phyloP scores from a whole-genome alignment of 257 asterid species.

The Orobanche coerulescens region DNA sequence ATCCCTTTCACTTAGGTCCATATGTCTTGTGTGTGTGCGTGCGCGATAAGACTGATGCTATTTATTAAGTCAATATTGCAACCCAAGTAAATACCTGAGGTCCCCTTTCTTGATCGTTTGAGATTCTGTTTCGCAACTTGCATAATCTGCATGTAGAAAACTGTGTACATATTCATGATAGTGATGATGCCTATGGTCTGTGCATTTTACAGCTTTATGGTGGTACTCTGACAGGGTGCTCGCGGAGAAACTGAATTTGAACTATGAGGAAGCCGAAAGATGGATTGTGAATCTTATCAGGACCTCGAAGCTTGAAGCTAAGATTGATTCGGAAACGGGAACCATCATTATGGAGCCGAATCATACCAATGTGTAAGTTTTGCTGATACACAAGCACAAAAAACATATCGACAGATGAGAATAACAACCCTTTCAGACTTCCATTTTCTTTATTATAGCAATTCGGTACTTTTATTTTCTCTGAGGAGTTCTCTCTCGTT shows the following conservation, averaged over 20 bases:
- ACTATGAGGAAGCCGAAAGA: conserved; percentile 83
- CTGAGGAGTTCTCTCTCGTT: background rate
- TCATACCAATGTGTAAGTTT: conserved; percentile 80
- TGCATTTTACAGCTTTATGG: background rate
- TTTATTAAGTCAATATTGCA: too few species aligned
- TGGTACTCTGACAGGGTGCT: conserved; percentile 52
- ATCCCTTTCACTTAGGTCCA: background rate
- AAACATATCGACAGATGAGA: background rate
- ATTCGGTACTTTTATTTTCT: background rate
- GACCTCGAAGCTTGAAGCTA: conserved; percentile 95
- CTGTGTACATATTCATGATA: too few species aligned
- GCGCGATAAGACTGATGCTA: background rate
- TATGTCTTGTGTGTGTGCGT: too few species aligned
- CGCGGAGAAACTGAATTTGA: conserved; percentile 89
- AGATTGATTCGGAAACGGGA: conserved; percentile 68
- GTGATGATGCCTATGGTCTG: too few species aligned
- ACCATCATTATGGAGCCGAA: conserved; percentile 78
- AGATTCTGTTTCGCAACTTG: background rate
- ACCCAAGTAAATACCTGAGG: background rate
- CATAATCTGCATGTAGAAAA: background rate
- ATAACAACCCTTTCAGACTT: background rate
- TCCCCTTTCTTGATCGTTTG: background rate
- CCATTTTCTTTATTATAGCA: background rate
- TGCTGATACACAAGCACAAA: background rate
- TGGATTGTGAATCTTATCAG: conserved; percentile 89